Evolutionary conservation across 139 green algal genomes (phyloP), one percentile per base, ranked within the genome.

Genomic region (Trebouxia sp.): DNA sequence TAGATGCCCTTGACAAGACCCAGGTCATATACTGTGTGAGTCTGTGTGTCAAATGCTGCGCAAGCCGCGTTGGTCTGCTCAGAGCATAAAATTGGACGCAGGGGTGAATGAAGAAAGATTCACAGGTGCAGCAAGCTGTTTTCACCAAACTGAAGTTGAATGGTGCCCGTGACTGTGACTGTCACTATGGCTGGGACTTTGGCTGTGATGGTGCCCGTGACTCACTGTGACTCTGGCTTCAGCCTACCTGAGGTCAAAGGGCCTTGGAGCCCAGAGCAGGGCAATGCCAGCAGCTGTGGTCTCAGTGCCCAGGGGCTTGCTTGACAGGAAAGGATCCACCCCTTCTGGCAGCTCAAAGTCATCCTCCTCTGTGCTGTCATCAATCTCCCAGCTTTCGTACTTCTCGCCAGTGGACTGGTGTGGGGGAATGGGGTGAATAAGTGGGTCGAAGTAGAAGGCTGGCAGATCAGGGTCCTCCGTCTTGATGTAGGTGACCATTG

Each of bases 401-500:
- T 72, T 43, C 10, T 79, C 58, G 17, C 39, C 69, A 2, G 87
- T 85, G 6, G 85, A 88, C 55, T 87, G 90, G 92, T 99, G 98
- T 9, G 88, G 89, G 22, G 97, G 88, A 83, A 99, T 98, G 77
- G 97, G 97, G 89, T 99, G 96, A 81, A 99, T 97, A 58, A 99
- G 92, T 1, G 97, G 97, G 91, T 99, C 97, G 84, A 97, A 99
- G 89, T 99, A 98, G 89, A 97, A 99, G 51, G 97, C 97, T 3
- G 97, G 97, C 80, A 99, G 90, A 89, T 99, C 97, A 6, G 97
- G 97, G 85, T 99, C 97, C 86, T 99, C 97, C 15, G 91, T 92
- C 91, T 99, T 99, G 88, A 99, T 98, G 92, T 98, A 99, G 93
- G 98, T 98, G 45, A 96, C 92, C 89, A 97, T 93, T 17, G 97